Conservation (phyloP, 2,329 filamentous ascomycete species). For the Alternaria ethzedia region DNA sequence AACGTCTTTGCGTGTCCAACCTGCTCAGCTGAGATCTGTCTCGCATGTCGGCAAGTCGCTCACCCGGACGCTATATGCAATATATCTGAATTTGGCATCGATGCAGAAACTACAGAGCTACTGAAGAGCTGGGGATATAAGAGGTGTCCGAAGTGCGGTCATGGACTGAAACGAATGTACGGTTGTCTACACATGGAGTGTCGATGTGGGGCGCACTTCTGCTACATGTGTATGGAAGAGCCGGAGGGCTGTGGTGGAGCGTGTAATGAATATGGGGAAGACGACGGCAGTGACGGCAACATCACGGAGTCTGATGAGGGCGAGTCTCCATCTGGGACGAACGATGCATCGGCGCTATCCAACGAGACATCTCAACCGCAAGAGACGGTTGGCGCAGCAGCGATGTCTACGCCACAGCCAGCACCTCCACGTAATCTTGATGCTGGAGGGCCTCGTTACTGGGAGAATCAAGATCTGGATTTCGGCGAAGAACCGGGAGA, state of each 20-base stretch:
- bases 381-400: neutral
- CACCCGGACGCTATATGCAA: slow-evolving; percentile 49
- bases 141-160: slow-evolving; percentile 57
- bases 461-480: slow-evolving; percentile 36
- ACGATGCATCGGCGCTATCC: neutral
- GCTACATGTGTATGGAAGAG: slow-evolving; percentile 52
- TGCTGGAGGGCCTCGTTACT: slow-evolving; percentile 35
- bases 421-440: slow-evolving; percentile 41
- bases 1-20: slow-evolving; percentile 51
- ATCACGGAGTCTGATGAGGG: slow-evolving; percentile 25
- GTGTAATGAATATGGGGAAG: slow-evolving; percentile 26
- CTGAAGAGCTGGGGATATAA: slow-evolving; percentile 57
- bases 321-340: neutral
- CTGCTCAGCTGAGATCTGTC: slow-evolving; percentile 54
- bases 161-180: slow-evolving; percentile 56
- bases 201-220: slow-evolving; percentile 58
- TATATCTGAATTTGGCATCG: slow-evolving; percentile 38
- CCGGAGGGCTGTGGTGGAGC: slow-evolving; percentile 41
- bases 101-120: slow-evolving; percentile 46
- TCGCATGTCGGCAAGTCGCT: slow-evolving; percentile 51
- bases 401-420: neutral
- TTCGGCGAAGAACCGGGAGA: slow-evolving; percentile 49
- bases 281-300: slow-evolving; percentile 32
- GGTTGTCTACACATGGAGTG: slow-evolving; percentile 59
- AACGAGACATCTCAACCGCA: neutral